Percentiles rank a stretch among this genome's conserved stretches.
Evolutionary conservation across 2,329 filamentous ascomycete genomes (phyloP).

Genomic region (Cladosporium sp.): DNA sequence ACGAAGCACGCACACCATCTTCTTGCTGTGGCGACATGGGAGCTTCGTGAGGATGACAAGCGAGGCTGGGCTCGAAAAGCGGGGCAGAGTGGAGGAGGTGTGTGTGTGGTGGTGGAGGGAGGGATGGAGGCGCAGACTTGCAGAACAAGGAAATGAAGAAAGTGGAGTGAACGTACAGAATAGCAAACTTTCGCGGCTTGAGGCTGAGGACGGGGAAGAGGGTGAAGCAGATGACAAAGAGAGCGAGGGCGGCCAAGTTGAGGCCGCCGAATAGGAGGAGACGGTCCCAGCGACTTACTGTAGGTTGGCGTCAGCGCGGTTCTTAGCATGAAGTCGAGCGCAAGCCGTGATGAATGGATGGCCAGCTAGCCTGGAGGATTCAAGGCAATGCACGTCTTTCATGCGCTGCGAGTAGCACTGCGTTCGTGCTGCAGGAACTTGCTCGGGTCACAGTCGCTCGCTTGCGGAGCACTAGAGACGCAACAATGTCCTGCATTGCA

Average conservation of each 20-base stretch:
- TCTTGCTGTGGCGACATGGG: slow-evolving; percentile 9
- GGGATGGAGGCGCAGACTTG: neutral
- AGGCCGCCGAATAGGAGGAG: slow-evolving; percentile 87
- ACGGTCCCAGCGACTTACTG: slow-evolving; percentile 97
- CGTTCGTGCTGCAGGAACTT: slow-evolving; percentile 12
- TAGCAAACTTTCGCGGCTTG: slow-evolving; percentile 88
- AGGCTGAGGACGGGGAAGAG: slow-evolving; percentile 79
- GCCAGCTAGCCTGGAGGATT: slow-evolving; percentile 4
- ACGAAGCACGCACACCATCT: slow-evolving; percentile 13
- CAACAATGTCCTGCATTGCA: slow-evolving; percentile 30
- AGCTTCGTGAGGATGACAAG: slow-evolving; percentile 2
- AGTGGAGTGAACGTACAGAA: slow-evolving; percentile 68
- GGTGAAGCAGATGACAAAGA: slow-evolving; percentile 90
- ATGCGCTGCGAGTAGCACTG: slow-evolving; percentile 6
- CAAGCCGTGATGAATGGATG: slow-evolving; percentile 7
- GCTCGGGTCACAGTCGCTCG: slow-evolving; percentile 8
- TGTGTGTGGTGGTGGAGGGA: neutral
- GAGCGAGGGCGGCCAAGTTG: slow-evolving; percentile 81
- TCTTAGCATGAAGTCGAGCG: slow-evolving; percentile 10
- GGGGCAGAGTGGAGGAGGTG: slow-evolving; percentile 7
- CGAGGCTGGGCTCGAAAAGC: slow-evolving; percentile 5
- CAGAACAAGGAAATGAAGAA: slow-evolving; percentile 13
- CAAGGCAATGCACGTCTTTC: slow-evolving; percentile 12
- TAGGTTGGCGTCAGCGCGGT: slow-evolving; percentile 29
- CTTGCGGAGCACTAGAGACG: slow-evolving; percentile 13